These are phyloP conservation scores for Yamadazyma paraphyllophila DNA, from an alignment of 805 yeast genomes.

Conservation along the genomic window DNA sequence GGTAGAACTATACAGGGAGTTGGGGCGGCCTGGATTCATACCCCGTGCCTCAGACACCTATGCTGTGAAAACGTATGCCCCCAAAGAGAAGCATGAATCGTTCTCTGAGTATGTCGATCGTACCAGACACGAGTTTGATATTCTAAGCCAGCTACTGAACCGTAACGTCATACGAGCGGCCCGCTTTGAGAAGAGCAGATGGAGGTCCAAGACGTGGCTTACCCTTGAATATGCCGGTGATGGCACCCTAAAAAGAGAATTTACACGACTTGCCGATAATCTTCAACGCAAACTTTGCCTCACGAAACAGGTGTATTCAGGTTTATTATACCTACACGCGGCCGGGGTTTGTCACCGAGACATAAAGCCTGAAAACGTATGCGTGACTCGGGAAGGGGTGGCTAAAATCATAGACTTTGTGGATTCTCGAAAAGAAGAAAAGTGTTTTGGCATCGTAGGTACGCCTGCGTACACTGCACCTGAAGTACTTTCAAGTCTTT, in stretches of 20 bases:
- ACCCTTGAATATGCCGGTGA: constrained; percentile 34
- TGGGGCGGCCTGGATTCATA: background rate
- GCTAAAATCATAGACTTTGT: constrained; percentile 48
- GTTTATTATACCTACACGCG: constrained; percentile 38
- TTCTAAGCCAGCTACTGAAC: constrained; percentile 28
- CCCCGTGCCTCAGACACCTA: constrained; percentile 10
- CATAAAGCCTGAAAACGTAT: constrained; percentile 47
- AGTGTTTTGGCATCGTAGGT: constrained; percentile 47
- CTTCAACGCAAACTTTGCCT: constrained; percentile 19
- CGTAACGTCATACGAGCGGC: constrained; percentile 33
- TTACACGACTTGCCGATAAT: constrained; percentile 5
- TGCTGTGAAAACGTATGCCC: constrained; percentile 48
- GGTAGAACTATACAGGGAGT: constrained; percentile 5
- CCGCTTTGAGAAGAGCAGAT: constrained; percentile 22
- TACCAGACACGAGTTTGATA: constrained; percentile 35
- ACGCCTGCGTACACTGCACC: constrained; percentile 48
- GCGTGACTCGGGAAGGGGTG: constrained; percentile 26
- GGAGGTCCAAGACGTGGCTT: constrained; percentile 17
- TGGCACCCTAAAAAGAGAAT: constrained; percentile 15
- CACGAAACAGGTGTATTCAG: constrained; percentile 43
- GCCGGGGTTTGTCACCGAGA: constrained; percentile 47
- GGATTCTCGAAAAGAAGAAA: constrained; percentile 20
- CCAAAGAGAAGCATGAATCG: constrained; percentile 39
- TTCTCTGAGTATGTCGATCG: constrained; percentile 37
- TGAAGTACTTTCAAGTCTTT: constrained; percentile 36